These are phyloP conservation scores for barley (Hordeum vulgare) DNA, from an alignment of 176 grass and related monocot species.

Conservation along the genomic window DNA sequence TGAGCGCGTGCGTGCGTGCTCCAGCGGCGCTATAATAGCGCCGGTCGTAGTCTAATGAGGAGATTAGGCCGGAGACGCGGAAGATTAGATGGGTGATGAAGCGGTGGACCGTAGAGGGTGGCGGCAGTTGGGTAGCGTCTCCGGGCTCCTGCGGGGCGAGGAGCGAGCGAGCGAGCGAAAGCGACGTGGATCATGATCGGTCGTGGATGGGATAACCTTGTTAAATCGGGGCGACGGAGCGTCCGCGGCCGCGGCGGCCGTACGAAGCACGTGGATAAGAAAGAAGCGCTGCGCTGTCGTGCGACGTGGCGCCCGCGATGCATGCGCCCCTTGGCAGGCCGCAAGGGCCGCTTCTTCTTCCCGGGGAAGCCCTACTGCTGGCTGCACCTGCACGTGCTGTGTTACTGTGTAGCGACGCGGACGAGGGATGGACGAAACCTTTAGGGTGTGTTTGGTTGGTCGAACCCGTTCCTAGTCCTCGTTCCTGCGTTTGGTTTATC, in stretches of 20 bases:
- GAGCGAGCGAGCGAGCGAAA: no score
- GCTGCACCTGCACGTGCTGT: neutral
- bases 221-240: neutral
- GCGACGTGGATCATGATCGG: no score
- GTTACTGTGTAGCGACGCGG: neutral
- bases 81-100: neutral
- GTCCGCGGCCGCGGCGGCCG: no score
- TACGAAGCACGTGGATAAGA: neutral
- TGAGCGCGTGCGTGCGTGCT: no score
- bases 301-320: neutral
- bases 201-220: no score
- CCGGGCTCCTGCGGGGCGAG: neutral
- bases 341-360: neutral
- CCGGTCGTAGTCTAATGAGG: neutral
- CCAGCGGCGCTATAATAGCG: neutral
- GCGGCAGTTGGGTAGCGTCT: neutral
- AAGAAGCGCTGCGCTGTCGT: neutral
- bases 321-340: neutral
- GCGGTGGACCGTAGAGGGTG: no score
- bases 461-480: no score
- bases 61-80: neutral
- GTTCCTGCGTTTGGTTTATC: no score
- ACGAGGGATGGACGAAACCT: no score
- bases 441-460: no score
- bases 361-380: neutral